Percentiles rank a stretch among this genome's conserved stretches.
These are phyloP conservation scores for Seiridium cupressi DNA, from an alignment of 2,329 filamentous ascomycete genomes.

Conservation along the genomic window DNA sequence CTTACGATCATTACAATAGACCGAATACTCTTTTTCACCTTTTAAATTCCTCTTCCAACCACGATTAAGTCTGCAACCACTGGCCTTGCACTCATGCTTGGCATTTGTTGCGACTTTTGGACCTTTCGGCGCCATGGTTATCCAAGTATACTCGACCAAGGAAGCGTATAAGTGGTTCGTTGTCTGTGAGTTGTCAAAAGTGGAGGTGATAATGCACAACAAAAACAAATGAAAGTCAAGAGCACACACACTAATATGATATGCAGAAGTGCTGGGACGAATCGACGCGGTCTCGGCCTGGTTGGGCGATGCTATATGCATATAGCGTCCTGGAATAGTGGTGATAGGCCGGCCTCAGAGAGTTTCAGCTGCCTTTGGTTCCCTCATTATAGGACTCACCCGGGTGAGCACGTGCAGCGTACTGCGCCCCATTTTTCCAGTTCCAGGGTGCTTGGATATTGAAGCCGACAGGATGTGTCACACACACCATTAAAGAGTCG, in stretches of 20 bases:
- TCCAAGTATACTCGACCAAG: not conserved
- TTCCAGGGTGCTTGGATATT: not conserved
- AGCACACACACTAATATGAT: not conserved
- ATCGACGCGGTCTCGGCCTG: not conserved
- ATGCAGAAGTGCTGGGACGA: not conserved
- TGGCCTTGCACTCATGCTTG: not conserved
- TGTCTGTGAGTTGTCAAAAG: not conserved
- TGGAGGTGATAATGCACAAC: too few relatives aligned
- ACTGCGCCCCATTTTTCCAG: not conserved
- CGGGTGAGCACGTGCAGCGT: not conserved
- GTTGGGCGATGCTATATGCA: not conserved
- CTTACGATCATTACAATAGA: not conserved
- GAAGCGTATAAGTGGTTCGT: not conserved
- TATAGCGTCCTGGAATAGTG: not conserved
- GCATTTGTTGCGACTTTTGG: not conserved
- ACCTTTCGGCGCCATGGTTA: not conserved
- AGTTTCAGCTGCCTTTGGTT: not conserved
- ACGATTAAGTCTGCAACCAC: not conserved
- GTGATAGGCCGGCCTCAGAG: not conserved
- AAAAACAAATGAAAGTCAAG: not conserved
- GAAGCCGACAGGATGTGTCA: not conserved
- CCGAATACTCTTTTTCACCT: not conserved
- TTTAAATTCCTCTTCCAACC: not conserved
- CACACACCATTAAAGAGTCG: not conserved
- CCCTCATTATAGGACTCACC: not conserved